Base-by-base conservation (phyloP, 371 early-diverging fungal species). In the Smittium culicis region DNA sequence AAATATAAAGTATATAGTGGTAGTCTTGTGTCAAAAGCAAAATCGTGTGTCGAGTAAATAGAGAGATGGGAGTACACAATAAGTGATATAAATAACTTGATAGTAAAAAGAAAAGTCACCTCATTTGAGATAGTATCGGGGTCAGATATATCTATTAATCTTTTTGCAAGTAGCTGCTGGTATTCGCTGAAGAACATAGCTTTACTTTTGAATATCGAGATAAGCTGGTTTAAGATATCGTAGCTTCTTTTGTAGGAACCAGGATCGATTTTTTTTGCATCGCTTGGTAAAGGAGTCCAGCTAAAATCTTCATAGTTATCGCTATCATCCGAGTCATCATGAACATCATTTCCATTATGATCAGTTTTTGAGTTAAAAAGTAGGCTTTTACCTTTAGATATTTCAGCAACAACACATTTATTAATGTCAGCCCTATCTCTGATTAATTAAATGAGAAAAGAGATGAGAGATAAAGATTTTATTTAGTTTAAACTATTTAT, bases 201-300 rank as follows among this genome's bases (percentile, higher is more conserved):
- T 11, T 74, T 75, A 27, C 69, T 77, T 32, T 83, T 77, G 66
- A 80, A 83, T 33, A 83, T 80, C 54, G 68, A 74, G 32, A 78
- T 72, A 24, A 83, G 74, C 20, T 77, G 77, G 65, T 75, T 77
- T 54, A 83, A 75, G 27, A 80, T 76, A 71, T 83, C 83, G 16
- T 78, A 76, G 68, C 70, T 73, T 14, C 77, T 73, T 32, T 77
- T 67, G 11, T 76, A 63, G 14, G 75, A 69, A 0, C 80, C 72
- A 31, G 76, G 76, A 34, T 73, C 62, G 71, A 74, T 70, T 64
- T 74, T 74, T 24, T 78, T 80, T 35, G 79, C 74, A 25, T 82
- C 79, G 30, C 73, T 73, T 2, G 82, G 80, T 34, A 76, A 78
- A 17, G 83, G 83, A 24, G 71, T 73, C 83, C 83, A 83, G n/a